phyloP scores from a whole-genome alignment of 352 stramenopile species.

The Globisporangium paddicum region DNA sequence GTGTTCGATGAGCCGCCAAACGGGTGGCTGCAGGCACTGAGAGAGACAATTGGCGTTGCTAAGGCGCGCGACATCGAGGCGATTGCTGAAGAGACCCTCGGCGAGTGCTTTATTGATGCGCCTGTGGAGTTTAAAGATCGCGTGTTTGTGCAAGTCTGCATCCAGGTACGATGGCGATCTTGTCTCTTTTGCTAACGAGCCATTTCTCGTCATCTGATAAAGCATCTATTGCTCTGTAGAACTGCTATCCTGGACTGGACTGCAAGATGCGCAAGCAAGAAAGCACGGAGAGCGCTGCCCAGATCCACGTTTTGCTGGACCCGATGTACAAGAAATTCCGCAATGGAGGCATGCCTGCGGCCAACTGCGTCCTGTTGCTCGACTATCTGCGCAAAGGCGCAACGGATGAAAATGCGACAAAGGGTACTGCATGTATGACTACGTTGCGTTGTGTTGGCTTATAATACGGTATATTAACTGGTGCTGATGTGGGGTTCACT shows the following conservation, averaged over 20 bases:
- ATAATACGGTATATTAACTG: neutral
- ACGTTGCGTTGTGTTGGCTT: neutral
- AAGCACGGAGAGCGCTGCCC: conserved; percentile 8
- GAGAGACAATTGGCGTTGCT: conserved; percentile 19
- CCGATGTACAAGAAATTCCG: conserved; percentile 68
- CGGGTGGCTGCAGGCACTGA: conserved; percentile 49
- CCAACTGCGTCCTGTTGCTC: conserved; percentile 50
- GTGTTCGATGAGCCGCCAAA: conserved; percentile 42
- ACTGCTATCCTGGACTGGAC: conserved; percentile 63
- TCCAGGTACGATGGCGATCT: conserved; percentile 35
- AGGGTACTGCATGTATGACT: conserved; percentile 29
- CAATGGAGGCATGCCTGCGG: conserved; percentile 34
- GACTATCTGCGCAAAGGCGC: conserved; percentile 54
- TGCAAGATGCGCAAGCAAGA: conserved; percentile 39
- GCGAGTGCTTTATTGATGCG: conserved; percentile 25
- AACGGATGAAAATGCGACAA: conserved; percentile 21
- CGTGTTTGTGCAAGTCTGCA: conserved; percentile 67
- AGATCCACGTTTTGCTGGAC: conserved; percentile 55
- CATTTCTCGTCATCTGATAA: neutral
- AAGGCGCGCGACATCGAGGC: conserved; percentile 13
- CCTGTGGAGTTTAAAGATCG: conserved; percentile 50
- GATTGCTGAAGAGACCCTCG: conserved; percentile 17
- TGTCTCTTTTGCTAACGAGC: neutral
- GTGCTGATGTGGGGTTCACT: neutral
- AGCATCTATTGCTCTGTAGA: conserved; percentile 19